These are phyloP conservation scores for Phytopythium vexans DNA, from an alignment of 352 stramenopile species.

Conservation along the genomic window DNA sequence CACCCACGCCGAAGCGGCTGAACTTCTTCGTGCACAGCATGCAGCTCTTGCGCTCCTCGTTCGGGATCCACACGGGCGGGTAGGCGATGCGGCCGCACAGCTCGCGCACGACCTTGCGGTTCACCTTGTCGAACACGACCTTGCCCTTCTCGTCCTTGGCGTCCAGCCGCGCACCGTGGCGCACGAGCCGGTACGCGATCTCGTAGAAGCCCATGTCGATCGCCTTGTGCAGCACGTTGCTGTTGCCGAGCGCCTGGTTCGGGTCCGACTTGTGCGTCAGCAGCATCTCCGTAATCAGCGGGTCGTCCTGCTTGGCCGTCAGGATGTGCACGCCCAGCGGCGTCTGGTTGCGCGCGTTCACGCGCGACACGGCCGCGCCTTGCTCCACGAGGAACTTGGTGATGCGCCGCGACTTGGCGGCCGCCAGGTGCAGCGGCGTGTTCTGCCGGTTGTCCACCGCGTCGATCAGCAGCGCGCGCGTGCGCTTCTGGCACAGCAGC, in stretches of 20 bases:
- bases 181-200: constrained; percentile 75
- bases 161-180: constrained; percentile 73
- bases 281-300: constrained; percentile 76
- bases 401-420: constrained; percentile 78
- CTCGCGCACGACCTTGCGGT: constrained; percentile 67
- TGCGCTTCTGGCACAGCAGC: constrained; percentile 65
- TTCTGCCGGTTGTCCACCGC: constrained; percentile 70
- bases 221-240: constrained; percentile 71
- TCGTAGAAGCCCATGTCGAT: constrained; percentile 67
- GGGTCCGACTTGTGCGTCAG: constrained; percentile 71
- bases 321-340: constrained; percentile 75
- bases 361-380: constrained; percentile 47
- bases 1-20: constrained; percentile 48
- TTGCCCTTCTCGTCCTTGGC: constrained; percentile 67
- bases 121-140: constrained; percentile 85
- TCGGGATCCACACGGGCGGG: constrained; percentile 78
- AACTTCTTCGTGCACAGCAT: constrained; percentile 84
- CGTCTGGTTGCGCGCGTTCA: constrained; percentile 75
- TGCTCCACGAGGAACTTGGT: constrained; percentile 83
- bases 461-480: constrained; percentile 56
- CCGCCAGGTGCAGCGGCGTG: constrained; percentile 72
- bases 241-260: constrained; percentile 60
- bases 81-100: constrained; percentile 74
- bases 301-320: constrained; percentile 71
- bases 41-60: constrained; percentile 66